Evolutionary conservation across 2,329 filamentous ascomycete species (phyloP).

Genomic region (Ceratocystis eucalypticola): DNA sequence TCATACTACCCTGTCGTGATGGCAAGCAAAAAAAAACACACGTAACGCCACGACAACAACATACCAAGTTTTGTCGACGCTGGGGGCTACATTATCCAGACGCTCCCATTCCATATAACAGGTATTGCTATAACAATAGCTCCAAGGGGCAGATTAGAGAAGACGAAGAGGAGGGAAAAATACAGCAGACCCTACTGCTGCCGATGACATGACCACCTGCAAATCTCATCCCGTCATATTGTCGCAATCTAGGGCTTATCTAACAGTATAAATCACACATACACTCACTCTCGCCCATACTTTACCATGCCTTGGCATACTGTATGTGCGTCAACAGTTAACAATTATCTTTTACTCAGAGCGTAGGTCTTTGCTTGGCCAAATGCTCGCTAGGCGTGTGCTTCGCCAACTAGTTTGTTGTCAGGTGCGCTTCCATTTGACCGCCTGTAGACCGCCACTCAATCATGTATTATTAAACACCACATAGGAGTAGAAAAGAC

Average conservation of each 20-base stretch:
- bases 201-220: background rate
- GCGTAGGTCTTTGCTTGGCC: background rate
- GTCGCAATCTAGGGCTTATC: background rate
- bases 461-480: too few relatives aligned
- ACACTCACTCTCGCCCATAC: background rate
- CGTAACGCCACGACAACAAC: background rate
- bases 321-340: background rate
- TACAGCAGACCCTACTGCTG: too few relatives aligned
- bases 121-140: background rate
- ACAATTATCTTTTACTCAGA: background rate
- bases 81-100: background rate
- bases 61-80: background rate
- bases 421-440: background rate
- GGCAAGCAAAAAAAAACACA: constrained; percentile 1
- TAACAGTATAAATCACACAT: background rate
- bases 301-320: background rate
- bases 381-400: background rate
- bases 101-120: background rate
- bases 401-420: background rate
- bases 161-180: too few relatives aligned
- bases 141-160: background rate
- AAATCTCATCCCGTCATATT: background rate
- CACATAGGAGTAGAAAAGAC: too few relatives aligned
- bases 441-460: background rate
- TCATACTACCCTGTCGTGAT: constrained; percentile 3